phyloP scores from a whole-genome alignment of 345 rosid genomes.

The Arabis hirsuta region DNA sequence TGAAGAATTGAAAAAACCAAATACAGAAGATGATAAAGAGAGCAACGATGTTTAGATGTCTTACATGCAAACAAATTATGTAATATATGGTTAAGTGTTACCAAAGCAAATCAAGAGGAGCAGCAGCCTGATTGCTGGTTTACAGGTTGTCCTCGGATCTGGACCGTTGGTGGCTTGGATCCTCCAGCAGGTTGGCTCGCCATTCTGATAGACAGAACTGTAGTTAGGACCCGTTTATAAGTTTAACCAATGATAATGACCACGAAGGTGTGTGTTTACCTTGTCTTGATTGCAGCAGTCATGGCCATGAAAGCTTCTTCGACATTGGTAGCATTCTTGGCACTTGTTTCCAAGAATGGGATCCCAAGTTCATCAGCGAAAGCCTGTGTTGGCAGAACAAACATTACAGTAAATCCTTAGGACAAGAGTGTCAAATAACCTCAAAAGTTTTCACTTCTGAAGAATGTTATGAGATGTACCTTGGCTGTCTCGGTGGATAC shows the following conservation, averaged over 20 bases:
- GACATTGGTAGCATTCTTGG: conserved; percentile 70
- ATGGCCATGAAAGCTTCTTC: conserved; percentile 88
- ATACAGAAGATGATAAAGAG: conserved; percentile 13
- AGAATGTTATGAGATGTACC: conserved; percentile 43
- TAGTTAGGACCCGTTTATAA: not conserved
- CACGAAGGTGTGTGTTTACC: conserved; percentile 39
- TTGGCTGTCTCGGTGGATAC: conserved; percentile 79
- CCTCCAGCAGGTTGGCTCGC: conserved; percentile 87
- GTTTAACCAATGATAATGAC: not conserved
- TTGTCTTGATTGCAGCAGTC: conserved; percentile 72
- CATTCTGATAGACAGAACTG: conserved; percentile 62
- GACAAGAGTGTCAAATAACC: conserved; percentile 10
- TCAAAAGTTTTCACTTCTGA: not conserved
- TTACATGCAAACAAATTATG: conserved; percentile 39
- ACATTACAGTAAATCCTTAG: not conserved
- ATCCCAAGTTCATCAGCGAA: conserved; percentile 78
- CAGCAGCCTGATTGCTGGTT: conserved; percentile 96
- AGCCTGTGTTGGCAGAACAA: conserved; percentile 52
- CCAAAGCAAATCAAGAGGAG: conserved; percentile 58
- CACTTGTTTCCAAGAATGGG: conserved; percentile 85
- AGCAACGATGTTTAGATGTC: conserved; percentile 28
- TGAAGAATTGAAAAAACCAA: conserved; percentile 19
- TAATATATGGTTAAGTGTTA: conserved; percentile 33
- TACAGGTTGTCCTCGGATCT: conserved; percentile 92
- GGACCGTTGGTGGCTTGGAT: conserved; percentile 88